These are phyloP conservation scores for Eucalyptus cloeziana DNA, from an alignment of 345 rosid genomes.

Conservation along the genomic window DNA sequence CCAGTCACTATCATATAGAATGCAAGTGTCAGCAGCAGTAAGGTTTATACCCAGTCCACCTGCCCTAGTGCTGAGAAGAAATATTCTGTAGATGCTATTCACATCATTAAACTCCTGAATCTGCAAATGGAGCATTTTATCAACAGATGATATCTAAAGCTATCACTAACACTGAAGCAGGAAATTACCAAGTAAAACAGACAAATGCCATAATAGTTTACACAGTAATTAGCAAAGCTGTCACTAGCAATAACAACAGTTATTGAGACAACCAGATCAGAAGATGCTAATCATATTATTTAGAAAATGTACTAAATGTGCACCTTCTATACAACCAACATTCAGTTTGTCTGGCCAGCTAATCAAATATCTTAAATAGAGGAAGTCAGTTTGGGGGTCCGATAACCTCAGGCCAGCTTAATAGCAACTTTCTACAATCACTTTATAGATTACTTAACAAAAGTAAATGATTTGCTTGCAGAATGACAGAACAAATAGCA, in stretches of 20 bases:
- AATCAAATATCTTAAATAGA: background rate
- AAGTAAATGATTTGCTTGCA: background rate
- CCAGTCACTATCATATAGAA: constrained; percentile 97
- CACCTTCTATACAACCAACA: background rate
- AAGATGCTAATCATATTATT: background rate
- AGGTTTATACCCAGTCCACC: constrained; percentile 99
- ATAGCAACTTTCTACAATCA: background rate
- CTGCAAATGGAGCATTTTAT: constrained; percentile 11
- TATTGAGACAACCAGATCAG: background rate
- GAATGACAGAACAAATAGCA: background rate
- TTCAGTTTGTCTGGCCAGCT: background rate
- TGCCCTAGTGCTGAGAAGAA: constrained; percentile 93
- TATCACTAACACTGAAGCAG: background rate
- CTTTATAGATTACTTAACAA: background rate
- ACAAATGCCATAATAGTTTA: background rate
- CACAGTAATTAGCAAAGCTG: background rate
- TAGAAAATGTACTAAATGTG: background rate
- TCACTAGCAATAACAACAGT: background rate
- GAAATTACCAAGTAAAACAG: background rate
- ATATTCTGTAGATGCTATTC: constrained; percentile 50
- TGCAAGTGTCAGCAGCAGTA: constrained; percentile 93
- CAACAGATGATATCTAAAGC: background rate
- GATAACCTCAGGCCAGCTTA: background rate
- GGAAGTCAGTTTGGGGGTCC: background rate
- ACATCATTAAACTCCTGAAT: constrained; percentile 72